phyloP scores from a whole-genome alignment of 1,284 basidiomycete genomes.

The Marasmius sp. region DNA sequence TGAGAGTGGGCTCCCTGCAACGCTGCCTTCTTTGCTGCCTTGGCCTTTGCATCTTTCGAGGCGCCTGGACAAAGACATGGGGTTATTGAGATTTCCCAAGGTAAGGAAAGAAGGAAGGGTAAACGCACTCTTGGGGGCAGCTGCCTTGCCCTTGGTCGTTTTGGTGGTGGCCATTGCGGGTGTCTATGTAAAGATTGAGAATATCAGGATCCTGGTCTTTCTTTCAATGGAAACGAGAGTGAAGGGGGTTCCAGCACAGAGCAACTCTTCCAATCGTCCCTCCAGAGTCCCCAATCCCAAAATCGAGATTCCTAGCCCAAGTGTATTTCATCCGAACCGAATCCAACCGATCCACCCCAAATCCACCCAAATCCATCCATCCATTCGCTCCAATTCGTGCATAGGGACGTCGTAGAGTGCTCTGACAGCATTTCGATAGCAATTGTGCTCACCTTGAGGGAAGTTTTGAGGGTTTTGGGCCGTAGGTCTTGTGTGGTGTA shows the following conservation, averaged over 20 bases:
- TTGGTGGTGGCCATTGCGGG: slow-evolving; percentile 61
- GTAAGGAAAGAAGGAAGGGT: background rate
- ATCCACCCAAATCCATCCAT: background rate
- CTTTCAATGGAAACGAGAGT: background rate
- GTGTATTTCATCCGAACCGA: background rate
- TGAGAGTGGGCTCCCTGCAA: slow-evolving; percentile 84
- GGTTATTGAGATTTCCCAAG: background rate
- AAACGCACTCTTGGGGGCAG: slow-evolving; percentile 47
- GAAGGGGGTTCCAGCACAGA: background rate
- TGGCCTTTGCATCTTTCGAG: slow-evolving; percentile 72
- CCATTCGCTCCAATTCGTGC: background rate
- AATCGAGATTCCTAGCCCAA: background rate
- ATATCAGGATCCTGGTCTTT: background rate
- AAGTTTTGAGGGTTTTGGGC: background rate
- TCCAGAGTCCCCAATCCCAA: too few relatives aligned
- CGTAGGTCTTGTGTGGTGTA: background rate
- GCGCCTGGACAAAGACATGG: background rate
- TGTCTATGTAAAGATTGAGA: background rate
- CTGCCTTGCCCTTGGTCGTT: slow-evolving; percentile 59
- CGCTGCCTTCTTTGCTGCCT: slow-evolving; percentile 95
- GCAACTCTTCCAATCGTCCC: background rate
- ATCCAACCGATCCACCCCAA: background rate
- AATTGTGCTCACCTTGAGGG: background rate
- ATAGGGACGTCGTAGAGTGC: background rate
- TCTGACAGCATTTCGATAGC: background rate